A percentile compares a stretch with the other conserved stretches of the same genome.
Evolutionary conservation across 176 grass and related monocot species (phyloP).

Genomic region (Melocanna baccifera): DNA sequence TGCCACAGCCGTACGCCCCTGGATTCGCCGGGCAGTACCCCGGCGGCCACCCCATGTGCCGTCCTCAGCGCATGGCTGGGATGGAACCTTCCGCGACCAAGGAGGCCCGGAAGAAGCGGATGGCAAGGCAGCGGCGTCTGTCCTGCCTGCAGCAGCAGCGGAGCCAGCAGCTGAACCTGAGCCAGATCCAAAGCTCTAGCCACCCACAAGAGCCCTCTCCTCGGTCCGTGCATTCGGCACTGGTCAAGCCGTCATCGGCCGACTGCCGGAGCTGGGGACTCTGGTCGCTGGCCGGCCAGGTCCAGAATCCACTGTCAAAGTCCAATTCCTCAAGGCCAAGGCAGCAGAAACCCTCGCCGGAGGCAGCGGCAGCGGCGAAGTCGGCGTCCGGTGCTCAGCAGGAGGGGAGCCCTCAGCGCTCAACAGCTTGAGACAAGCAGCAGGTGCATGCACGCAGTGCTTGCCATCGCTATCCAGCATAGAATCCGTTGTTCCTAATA

Average conservation of each 20-base stretch:
- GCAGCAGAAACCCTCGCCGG: constrained; percentile 32
- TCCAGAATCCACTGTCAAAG: constrained; percentile 29
- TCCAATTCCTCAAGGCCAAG: constrained; percentile 19
- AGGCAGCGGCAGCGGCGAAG: not conserved
- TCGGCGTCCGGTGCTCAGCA: not conserved
- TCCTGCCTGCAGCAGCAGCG: constrained; percentile 66
- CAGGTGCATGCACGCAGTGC: constrained; percentile 56
- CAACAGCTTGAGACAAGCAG: constrained; percentile 39
- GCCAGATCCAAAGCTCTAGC: constrained; percentile 28
- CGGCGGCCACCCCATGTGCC: not conserved
- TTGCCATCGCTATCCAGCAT: constrained; percentile 27
- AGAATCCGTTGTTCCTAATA: constrained; percentile 18
- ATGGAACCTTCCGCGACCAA: constrained; percentile 57
- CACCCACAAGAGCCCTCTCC: constrained; percentile 31
- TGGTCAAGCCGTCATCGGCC: constrained; percentile 36
- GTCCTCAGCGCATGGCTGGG: constrained; percentile 29
- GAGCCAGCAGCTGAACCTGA: constrained; percentile 39
- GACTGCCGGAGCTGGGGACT: constrained; percentile 18
- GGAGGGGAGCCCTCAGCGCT: constrained; percentile 27
- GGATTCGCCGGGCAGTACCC: constrained; percentile 41
- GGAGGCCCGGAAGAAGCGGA: constrained; percentile 90
- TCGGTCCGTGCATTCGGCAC: constrained; percentile 23
- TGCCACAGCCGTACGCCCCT: constrained; percentile 31
- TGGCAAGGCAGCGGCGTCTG: constrained; percentile 81
- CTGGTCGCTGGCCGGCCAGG: constrained; percentile 24